These are phyloP conservation scores for Globisporangium irregulare DNA, from an alignment of 352 stramenopile genomes.

Conservation along the genomic window DNA sequence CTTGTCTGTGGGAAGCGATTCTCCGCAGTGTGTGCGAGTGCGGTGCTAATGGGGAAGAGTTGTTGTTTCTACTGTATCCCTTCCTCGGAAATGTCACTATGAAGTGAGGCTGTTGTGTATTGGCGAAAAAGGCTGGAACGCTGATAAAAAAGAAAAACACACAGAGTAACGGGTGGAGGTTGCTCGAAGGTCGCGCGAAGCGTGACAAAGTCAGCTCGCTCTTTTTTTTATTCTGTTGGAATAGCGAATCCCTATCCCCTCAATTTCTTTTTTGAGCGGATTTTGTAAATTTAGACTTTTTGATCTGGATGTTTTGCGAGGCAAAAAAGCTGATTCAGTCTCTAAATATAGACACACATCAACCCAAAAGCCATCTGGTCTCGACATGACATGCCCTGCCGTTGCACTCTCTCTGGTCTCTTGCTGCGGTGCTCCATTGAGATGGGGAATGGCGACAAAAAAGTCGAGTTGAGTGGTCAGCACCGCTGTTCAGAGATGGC, in stretches of 20 bases:
- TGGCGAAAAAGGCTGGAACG: background rate
- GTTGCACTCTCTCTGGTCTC: background rate
- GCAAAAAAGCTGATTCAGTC: no score
- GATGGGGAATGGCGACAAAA: background rate
- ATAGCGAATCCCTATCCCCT: background rate
- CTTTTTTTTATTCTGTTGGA: background rate
- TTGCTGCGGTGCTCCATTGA: background rate
- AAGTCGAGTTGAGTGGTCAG: background rate
- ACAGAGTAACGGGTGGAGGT: background rate
- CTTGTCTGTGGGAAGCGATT: background rate
- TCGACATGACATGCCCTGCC: background rate
- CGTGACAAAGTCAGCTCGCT: constrained; percentile 3
- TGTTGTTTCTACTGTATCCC: no score
- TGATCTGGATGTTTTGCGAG: background rate
- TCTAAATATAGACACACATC: background rate
- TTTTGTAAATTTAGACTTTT: constrained; percentile 1
- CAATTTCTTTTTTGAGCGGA: background rate
- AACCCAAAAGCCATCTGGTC: background rate
- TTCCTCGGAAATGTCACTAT: background rate
- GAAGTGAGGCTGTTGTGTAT: background rate
- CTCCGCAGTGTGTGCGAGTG: background rate
- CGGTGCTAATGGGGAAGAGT: background rate
- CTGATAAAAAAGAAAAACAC: background rate
- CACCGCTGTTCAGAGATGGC: background rate
- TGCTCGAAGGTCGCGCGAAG: background rate